Base-by-base conservation (phyloP, 495 filamentous ascomycete genomes). In the Rostrohypoxylon terebratum region DNA sequence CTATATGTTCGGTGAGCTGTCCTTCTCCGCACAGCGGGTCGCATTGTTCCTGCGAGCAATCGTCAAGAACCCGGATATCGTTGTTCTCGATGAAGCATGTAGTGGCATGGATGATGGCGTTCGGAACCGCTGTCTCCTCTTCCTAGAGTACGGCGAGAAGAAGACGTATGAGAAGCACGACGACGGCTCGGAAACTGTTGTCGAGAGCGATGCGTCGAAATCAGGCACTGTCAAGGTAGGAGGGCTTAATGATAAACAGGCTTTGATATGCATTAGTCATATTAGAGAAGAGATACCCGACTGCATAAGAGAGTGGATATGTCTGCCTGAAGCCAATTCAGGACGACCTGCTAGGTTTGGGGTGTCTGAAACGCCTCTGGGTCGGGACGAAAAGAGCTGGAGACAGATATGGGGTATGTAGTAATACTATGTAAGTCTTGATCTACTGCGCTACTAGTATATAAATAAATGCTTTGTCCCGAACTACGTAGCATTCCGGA, bases 41-140 rank as follows among this genome's bases (percentile, higher is more conserved):
- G 85, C 91, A 9, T 87, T 99, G 1, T 96, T 98, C 79, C 82
- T 98, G 28, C 89, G 96, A 6, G 92, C 95, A 14, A 81, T 96
- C 36, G 87, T 96, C 71, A 91, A 94, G 69, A 87, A 87, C 60
- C 93, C 94, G 0, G 95, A 98, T 66, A 87, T 99, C 47, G 85
- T 98, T 33, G 92, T 99, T 40, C 87, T 98, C 1, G 96, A 98
- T 74, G 96, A 99, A 79, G 89, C 96, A 0, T 96, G 97, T 74
- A 93, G 92, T 48, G 94, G 95, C 28, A 93, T 99, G 89, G 90
- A 94, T 66, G 89, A 91, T 42, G 84, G 83, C 0, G 87, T 96
- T n/a, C 86, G 94, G 13, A 90, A 97, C 73, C 94, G 92, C 72
- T 97, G 94, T 71, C 83, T 94, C 60, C 77, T 87, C 0, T 96